A percentile compares a stretch with the other conserved stretches of the same genome.
Conservation (phyloP, 2,329 filamentous ascomycete species). For the Periglandula ipomoeae region DNA sequence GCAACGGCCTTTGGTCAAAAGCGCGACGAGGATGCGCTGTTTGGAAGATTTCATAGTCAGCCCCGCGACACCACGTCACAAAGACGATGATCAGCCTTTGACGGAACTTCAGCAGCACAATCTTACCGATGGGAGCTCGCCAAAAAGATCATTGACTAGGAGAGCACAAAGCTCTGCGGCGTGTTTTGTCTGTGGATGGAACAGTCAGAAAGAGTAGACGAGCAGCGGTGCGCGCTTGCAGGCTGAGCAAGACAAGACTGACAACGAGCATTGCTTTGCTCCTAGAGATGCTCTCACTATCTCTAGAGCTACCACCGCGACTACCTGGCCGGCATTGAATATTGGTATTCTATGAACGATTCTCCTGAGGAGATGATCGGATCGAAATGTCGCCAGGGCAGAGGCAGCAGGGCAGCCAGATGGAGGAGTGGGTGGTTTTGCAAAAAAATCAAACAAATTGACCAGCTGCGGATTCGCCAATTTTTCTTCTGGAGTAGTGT, state of each 20-base stretch:
- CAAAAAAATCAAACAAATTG: not conserved
- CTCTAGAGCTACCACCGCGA: constrained; percentile 63
- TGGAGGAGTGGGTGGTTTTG: not conserved
- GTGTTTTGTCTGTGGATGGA: constrained; percentile 51
- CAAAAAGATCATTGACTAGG: constrained; percentile 80
- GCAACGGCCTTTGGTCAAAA: constrained; percentile 72
- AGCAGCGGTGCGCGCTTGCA: constrained; percentile 2
- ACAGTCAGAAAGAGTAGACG: constrained; percentile 14
- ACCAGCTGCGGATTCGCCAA: constrained; percentile 7
- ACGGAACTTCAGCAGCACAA: constrained; percentile 4
- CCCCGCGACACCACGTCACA: constrained; percentile 12
- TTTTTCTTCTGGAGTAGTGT: constrained; percentile 18
- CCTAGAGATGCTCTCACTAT: constrained; percentile 71
- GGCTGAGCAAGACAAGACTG: constrained; percentile 22
- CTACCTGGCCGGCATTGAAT: constrained; percentile 60
- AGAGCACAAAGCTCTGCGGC: constrained; percentile 83
- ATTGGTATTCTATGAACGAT: constrained; percentile 3
- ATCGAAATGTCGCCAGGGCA: not conserved
- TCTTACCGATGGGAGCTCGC: constrained; percentile 79
- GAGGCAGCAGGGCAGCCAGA: not conserved
- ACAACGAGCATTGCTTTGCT: constrained; percentile 51
- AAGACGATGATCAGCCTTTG: not conserved
- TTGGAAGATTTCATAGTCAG: constrained; percentile 15
- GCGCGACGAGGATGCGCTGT: constrained; percentile 74
- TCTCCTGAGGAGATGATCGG: not conserved